A percentile compares a stretch with the other conserved stretches of the same genome.
phyloP scores from a whole-genome alignment of 352 stramenopile genomes.

The Pythium pectinolyticum region DNA sequence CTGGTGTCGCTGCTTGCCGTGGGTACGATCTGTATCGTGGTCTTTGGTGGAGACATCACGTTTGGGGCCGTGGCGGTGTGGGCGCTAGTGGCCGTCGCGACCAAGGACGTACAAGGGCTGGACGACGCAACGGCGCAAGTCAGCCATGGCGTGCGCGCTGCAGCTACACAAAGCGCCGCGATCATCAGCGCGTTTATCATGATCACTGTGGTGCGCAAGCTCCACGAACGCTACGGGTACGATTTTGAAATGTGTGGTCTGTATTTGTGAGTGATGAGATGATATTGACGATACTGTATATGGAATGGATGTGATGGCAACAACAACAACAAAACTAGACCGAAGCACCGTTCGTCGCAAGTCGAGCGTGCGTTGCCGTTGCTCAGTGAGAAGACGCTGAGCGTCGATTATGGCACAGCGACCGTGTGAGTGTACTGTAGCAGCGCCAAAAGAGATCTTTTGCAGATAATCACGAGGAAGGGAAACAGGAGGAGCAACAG shows the following conservation, averaged over 20 bases:
- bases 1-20: slow-evolving; percentile 59
- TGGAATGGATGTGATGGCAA: too few species aligned
- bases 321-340: too few species aligned
- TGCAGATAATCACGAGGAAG: too few species aligned
- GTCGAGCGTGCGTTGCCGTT: slow-evolving; percentile 7
- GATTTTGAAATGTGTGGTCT: not conserved
- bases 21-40: slow-evolving; percentile 50
- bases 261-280: not conserved
- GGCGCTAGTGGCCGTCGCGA: slow-evolving; percentile 52
- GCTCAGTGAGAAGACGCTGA: slow-evolving; percentile 16
- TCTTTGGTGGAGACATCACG: slow-evolving; percentile 59
- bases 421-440: not conserved
- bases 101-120: slow-evolving; percentile 49
- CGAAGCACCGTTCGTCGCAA: not conserved
- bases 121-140: slow-evolving; percentile 41
- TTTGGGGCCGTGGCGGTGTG: slow-evolving; percentile 67
- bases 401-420: slow-evolving; percentile 6
- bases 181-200: slow-evolving; percentile 63
- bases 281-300: not conserved
- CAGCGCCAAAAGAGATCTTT: too few species aligned
- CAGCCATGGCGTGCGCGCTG: slow-evolving; percentile 65
- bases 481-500: too few species aligned
- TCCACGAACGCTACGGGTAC: slow-evolving; percentile 21
- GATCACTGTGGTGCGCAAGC: slow-evolving; percentile 35
- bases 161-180: slow-evolving; percentile 53